Percentiles rank a stretch among this genome's conserved stretches.
These are phyloP conservation scores for Suhomyces terraborum DNA, from an alignment of 1,139 yeast species.

Conservation along the genomic window DNA sequence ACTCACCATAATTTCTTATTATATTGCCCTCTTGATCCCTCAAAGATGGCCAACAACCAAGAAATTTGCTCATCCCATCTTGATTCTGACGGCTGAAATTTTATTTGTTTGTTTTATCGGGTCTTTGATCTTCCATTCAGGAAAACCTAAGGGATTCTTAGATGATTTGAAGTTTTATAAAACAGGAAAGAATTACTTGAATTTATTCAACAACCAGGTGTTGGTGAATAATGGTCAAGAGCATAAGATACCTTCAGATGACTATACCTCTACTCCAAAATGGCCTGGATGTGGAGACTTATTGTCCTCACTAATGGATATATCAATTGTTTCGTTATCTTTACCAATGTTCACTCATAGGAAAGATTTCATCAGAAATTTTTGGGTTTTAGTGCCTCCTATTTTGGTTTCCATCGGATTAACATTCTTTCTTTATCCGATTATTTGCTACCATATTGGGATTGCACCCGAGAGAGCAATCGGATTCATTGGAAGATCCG, in stretches of 20 bases:
- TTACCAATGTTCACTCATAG: constrained; percentile 79
- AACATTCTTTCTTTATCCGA: constrained; percentile 70
- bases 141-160: constrained; percentile 47
- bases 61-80: constrained; percentile 68
- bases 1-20: constrained; percentile 58
- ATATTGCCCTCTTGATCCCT: constrained; percentile 53
- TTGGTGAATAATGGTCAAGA: constrained; percentile 34
- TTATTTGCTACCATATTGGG: constrained; percentile 64
- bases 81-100: constrained; percentile 63
- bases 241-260: constrained; percentile 15
- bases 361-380: constrained; percentile 59
- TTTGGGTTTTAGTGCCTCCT: constrained; percentile 60
- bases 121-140: constrained; percentile 52
- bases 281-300: constrained; percentile 87
- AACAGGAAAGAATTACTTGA: constrained; percentile 68
- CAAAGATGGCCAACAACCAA: constrained; percentile 47
- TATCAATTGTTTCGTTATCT: constrained; percentile 73
- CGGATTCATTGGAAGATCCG: constrained; percentile 79
- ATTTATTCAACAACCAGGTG: constrained; percentile 49
- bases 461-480: constrained; percentile 60
- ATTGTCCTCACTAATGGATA: constrained; percentile 68
- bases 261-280: constrained; percentile 40
- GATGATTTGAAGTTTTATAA: constrained; percentile 57
- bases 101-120: constrained; percentile 64
- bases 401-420: constrained; percentile 56